Conservation (phyloP, 1,284 basidiomycete species). For the Xanthoconium separans region DNA sequence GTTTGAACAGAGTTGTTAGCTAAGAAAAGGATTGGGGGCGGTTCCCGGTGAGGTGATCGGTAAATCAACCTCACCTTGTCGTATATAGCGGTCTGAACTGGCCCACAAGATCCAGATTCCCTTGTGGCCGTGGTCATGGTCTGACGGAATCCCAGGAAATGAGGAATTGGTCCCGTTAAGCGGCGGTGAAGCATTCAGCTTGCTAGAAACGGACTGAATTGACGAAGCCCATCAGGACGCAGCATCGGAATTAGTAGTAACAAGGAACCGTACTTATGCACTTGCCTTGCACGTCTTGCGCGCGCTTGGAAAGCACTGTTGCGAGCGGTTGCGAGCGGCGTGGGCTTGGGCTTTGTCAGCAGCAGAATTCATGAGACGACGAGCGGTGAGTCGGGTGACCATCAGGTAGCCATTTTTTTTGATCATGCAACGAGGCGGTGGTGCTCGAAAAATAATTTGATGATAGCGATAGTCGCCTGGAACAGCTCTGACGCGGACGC, state of each 20-base stretch:
- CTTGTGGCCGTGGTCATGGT: slow-evolving; percentile 29
- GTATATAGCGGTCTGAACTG: slow-evolving; percentile 47
- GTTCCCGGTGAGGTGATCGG: slow-evolving; percentile 22
- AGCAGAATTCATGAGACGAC: neutral
- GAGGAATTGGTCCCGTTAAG: slow-evolving; percentile 20
- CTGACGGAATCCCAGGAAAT: slow-evolving; percentile 17
- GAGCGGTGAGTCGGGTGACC: slow-evolving; percentile 2
- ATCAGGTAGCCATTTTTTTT: slow-evolving; percentile 7
- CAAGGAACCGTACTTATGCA: slow-evolving; percentile 3
- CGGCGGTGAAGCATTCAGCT: slow-evolving; percentile 27
- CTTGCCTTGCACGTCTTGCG: slow-evolving; percentile 8
- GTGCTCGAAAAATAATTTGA: neutral
- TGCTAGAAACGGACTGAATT: slow-evolving; percentile 11
- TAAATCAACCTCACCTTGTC: slow-evolving; percentile 47
- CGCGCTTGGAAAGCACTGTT: slow-evolving; percentile 1
- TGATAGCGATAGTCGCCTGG: slow-evolving; percentile 2
- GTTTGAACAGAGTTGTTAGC: slow-evolving; percentile 58
- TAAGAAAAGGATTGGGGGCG: slow-evolving; percentile 30
- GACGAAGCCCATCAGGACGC: slow-evolving; percentile 20
- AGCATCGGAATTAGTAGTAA: slow-evolving; percentile 11
- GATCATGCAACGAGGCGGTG: slow-evolving; percentile 24
- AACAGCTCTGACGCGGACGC: slow-evolving; percentile 2
- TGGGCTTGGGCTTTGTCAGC: slow-evolving; percentile 19
- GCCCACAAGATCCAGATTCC: slow-evolving; percentile 34
- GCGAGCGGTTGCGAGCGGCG: neutral